Base-by-base conservation (phyloP, 2,329 filamentous ascomycete genomes). In the Fusarium nanum region DNA sequence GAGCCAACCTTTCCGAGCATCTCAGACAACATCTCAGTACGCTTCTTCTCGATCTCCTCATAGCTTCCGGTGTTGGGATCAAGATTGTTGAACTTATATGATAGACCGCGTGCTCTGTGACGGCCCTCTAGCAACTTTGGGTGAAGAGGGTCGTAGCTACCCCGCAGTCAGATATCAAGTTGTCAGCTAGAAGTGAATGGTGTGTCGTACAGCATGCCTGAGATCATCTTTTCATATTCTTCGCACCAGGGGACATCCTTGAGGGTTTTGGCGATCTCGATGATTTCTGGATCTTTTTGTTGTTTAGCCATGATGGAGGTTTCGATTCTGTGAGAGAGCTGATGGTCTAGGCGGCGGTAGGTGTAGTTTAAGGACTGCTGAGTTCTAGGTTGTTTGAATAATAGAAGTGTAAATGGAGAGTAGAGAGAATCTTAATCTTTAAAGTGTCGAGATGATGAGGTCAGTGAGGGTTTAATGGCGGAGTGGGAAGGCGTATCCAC, bases 201-300 rank as follows among this genome's bases (percentile, higher is more conserved):
- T 4, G 3, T 13, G 2, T 1, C 70, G 23, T 49, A 74, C 73
- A 73, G 63, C 74, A 73, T 76, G 20, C 74, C 74, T 6, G 75
- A 75, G n/a, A 75, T 72, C 75, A 74, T 74, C 47, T 70, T 71
- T 20, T 75, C 73, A 5, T 75, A 75, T 22, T 75, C 70, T 1
- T 74, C 73, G 7, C 73, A 74, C 71, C 73, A 74, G 1, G 73
- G 73, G 1, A 58, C 71, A 8, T 42, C 55, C 9, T 64, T 53
- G 16, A 73, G 57, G 14, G 52, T 42, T 46, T 68, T 75, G 47
- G 73, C 73, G 37, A 75, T 23, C 47, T 73, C 70, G 11, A 74
- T 71, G 10, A 75, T 40, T 46, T 72, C 70, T 7, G 32, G 23
- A 30, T 72, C 67, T 14, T 67, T 67, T 28, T 73, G 56, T 9